A percentile compares a stretch with the other conserved stretches of the same genome.
Evolutionary conservation across 73 alveolate genomes (phyloP).

Genomic region (Effrenium voratum): DNA sequence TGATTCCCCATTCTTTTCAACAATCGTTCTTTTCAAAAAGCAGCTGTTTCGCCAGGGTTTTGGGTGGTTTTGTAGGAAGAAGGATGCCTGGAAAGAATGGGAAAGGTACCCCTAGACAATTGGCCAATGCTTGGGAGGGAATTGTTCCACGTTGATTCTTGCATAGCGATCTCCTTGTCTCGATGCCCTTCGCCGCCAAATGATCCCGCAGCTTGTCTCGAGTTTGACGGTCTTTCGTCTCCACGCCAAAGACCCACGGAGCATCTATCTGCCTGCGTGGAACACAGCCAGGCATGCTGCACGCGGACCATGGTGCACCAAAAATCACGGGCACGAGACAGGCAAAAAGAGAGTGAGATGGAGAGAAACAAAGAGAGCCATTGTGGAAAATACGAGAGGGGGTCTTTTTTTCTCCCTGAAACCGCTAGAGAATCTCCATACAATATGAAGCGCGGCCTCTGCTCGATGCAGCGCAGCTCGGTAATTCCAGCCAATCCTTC

Average conservation of each 20-base stretch:
- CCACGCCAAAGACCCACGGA: constrained; percentile 94
- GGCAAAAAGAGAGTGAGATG: not conserved
- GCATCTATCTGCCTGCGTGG: constrained; percentile 66
- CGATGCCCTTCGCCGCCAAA: constrained; percentile 62
- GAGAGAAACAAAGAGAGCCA: not conserved
- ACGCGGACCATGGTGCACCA: too few relatives aligned
- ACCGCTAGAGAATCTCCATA: not conserved
- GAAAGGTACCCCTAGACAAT: too few relatives aligned
- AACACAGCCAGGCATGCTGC: not conserved
- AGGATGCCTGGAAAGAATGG: too few relatives aligned
- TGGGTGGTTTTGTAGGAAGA: too few relatives aligned
- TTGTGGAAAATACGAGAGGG: not conserved
- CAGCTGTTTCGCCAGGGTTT: too few relatives aligned
- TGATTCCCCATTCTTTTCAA: too few relatives aligned
- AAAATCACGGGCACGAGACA: not conserved
- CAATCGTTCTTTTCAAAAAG: too few relatives aligned
- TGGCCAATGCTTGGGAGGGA: too few relatives aligned
- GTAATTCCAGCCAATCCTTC: constrained; percentile 40
- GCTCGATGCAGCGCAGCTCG: constrained; percentile 72
- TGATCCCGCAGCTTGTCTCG: constrained; percentile 81
- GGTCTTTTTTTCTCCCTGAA: not conserved
- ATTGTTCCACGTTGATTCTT: not conserved
- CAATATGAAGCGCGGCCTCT: constrained; percentile 1
- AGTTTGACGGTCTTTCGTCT: constrained; percentile 45
- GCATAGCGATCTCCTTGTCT: constrained; percentile 60